phyloP scores from a whole-genome alignment of 1,139 yeast genomes.

The Meyerozyma elateridarum region DNA sequence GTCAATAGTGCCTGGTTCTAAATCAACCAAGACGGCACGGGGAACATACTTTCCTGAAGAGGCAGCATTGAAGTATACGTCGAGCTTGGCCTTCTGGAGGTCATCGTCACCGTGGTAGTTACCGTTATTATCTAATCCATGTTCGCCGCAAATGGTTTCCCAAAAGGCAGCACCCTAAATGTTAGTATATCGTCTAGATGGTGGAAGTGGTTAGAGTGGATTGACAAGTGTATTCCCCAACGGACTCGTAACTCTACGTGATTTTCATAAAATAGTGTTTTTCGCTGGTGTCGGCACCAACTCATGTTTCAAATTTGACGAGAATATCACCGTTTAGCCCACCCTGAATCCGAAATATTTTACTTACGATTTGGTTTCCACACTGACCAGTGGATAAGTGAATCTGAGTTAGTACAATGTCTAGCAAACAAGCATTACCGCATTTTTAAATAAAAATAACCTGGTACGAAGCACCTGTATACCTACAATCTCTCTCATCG shows the following conservation, averaged over 20 bases:
- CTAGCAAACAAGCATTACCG: neutral
- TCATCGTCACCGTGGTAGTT: constrained; percentile 66
- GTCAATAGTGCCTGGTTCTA: constrained; percentile 92
- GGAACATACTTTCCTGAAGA: constrained; percentile 85
- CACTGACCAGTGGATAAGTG: constrained; percentile 98
- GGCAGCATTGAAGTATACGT: constrained; percentile 55
- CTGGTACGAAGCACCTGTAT: neutral
- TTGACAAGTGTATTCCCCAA: too few species aligned
- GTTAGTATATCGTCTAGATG: constrained; percentile 25
- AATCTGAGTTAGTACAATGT: constrained; percentile 46
- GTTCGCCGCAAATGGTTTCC: constrained; percentile 97
- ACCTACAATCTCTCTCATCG: constrained; percentile 61
- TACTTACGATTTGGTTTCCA: constrained; percentile 94
- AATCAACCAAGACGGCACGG: constrained; percentile 85
- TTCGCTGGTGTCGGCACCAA: too few species aligned
- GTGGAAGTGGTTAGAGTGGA: too few species aligned
- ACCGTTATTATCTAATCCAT: constrained; percentile 86
- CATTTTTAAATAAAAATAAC: neutral
- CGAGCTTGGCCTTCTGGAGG: constrained; percentile 53
- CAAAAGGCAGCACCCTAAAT: constrained; percentile 88
- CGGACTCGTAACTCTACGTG: too few species aligned
- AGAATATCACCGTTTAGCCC: too few species aligned
- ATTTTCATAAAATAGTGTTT: too few species aligned
- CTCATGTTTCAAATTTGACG: too few species aligned
- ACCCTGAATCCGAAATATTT: too few species aligned